phyloP scores from a whole-genome alignment of 2,329 filamentous ascomycete genomes.

The Blastomyces silverae region DNA sequence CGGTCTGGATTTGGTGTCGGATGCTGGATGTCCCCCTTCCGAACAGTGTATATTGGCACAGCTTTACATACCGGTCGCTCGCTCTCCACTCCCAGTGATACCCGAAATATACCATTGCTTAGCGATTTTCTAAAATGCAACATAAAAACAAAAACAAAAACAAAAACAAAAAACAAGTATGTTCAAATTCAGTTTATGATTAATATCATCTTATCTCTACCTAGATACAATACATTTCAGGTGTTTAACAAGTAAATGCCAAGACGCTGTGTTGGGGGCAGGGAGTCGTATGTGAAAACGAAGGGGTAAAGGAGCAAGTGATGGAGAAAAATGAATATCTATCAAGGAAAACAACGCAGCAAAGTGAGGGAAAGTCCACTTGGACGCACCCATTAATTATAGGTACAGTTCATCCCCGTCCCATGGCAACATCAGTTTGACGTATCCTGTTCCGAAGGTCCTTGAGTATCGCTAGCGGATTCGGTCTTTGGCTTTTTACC shows the following conservation, averaged over 20 bases:
- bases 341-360: background rate
- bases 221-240: background rate
- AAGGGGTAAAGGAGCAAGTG: background rate
- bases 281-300: too few species aligned
- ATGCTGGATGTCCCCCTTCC: slow-evolving; percentile 2
- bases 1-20: background rate
- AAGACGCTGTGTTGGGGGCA: background rate
- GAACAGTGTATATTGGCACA: background rate
- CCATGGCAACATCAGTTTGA: background rate
- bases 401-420: background rate
- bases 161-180: background rate
- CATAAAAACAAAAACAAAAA: background rate
- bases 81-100: slow-evolving; percentile 13
- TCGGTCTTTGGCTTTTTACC: slow-evolving; percentile 46
- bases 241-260: background rate
- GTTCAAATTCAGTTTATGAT: background rate
- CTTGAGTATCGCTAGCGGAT: background rate
- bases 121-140: background rate
- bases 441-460: background rate
- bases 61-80: background rate
- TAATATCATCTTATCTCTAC: background rate
- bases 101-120: slow-evolving; percentile 4
- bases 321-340: background rate
- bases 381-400: background rate
- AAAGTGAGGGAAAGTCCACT: background rate